A percentile compares a stretch with the other conserved stretches of the same genome.
Evolutionary conservation across 192 early-diverging fungal genomes (phyloP).

Genomic region (Polychytrium aggregatum): DNA sequence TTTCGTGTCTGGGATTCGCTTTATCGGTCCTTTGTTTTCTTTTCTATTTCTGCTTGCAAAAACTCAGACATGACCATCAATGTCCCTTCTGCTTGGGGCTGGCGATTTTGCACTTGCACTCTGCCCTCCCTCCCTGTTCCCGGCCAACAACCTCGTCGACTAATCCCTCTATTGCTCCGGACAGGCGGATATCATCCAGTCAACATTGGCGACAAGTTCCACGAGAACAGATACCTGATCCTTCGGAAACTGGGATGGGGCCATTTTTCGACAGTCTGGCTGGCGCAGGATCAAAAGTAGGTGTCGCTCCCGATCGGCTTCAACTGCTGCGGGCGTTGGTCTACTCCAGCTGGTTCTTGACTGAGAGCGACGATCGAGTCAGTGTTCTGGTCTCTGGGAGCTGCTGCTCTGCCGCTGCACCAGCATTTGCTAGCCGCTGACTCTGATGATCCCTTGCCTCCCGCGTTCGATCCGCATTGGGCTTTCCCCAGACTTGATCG

Average conservation of each 20-base stretch:
- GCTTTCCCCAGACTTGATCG: conserved; percentile 37
- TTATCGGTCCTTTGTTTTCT: neutral
- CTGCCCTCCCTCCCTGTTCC: too few relatives aligned
- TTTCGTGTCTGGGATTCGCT: neutral
- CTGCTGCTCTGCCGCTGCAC: too few relatives aligned
- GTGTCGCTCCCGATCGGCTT: conserved; percentile 1
- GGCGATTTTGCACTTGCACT: too few relatives aligned
- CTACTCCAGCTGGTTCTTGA: too few relatives aligned
- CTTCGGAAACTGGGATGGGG: conserved; percentile 96
- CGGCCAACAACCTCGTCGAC: too few relatives aligned
- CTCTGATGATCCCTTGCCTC: neutral
- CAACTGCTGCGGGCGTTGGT: too few relatives aligned
- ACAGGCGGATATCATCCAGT: conserved; percentile 86
- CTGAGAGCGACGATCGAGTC: too few relatives aligned
- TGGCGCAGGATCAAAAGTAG: conserved; percentile 65
- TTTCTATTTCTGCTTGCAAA: neutral
- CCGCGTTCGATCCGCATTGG: neutral
- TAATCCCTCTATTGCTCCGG: too few relatives aligned
- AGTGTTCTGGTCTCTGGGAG: too few relatives aligned
- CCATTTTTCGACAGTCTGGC: conserved; percentile 97
- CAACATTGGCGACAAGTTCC: conserved; percentile 68
- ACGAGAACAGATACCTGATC: conserved; percentile 69
- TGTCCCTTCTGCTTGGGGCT: too few relatives aligned
- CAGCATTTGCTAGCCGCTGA: too few relatives aligned
- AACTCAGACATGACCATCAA: too few relatives aligned